phyloP scores from a whole-genome alignment of 306 rosid species.

The Styphnolobium japonicum region DNA sequence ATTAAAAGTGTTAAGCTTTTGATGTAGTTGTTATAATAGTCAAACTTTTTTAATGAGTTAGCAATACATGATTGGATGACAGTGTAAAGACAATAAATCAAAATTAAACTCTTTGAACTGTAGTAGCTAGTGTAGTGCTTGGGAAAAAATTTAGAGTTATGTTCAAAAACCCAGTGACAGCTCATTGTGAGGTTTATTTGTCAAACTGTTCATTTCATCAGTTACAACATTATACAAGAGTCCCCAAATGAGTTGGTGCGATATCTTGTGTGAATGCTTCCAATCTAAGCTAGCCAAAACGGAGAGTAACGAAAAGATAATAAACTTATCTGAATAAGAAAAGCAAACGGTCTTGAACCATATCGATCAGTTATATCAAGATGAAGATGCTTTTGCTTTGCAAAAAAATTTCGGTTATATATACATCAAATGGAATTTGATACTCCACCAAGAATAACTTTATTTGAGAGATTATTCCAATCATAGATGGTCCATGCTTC shows the following conservation, averaged over 20 bases:
- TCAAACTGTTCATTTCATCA: neutral
- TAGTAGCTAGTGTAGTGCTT: too few relatives aligned
- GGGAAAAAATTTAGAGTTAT: too few relatives aligned
- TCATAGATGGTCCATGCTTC: neutral
- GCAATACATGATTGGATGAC: too few relatives aligned
- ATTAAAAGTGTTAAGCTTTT: too few relatives aligned
- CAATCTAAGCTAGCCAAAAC: neutral
- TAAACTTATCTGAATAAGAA: neutral
- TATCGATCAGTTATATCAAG: neutral
- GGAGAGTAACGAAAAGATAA: neutral
- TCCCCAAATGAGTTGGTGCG: neutral
- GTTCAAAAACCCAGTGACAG: too few relatives aligned
- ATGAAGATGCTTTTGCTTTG: conserved; percentile 13
- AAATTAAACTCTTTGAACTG: too few relatives aligned
- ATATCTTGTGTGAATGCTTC: neutral
- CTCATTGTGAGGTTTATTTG: neutral
- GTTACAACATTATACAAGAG: neutral
- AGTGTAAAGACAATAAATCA: too few relatives aligned
- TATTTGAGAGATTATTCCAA: neutral
- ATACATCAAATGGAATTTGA: neutral
- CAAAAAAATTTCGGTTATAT: neutral
- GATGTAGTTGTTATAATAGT: too few relatives aligned
- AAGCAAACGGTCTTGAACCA: neutral
- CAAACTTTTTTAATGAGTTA: too few relatives aligned
- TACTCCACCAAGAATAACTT: conserved; percentile 23